Evolutionary conservation across 495 filamentous ascomycete genomes (phyloP), one percentile per base, ranked within the genome.

Genomic region (Podospora pseudopauciseta): DNA sequence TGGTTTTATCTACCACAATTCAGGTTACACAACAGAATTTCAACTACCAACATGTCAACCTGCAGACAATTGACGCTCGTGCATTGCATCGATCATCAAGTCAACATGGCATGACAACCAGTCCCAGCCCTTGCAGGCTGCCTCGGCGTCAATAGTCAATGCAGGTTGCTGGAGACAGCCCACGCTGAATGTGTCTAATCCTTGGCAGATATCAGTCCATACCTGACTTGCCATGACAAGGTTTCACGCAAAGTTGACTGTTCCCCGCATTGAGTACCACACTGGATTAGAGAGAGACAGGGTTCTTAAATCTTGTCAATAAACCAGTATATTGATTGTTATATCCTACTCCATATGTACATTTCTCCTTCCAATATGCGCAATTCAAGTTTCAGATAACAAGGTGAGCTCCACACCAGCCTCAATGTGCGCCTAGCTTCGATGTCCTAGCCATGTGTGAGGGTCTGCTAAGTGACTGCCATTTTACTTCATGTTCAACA

Each of bases 401-500:
- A 49, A 11, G 15, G 15, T 49, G 39, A 49, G 39, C 39, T 49
- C 39, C 15, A 49, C 39, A 1, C 15, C 0, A 32, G 30, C 39
- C 15, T 49, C 39, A 49, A 23, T 23, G 1, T 1, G 23, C 23
- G 23, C 23, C 23, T 23, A 23, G 23, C 23, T 23, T 23, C 23
- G 23, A 2, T 23, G 23, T 23, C 23, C 1, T 23, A 23, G 23
- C 39, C 39, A 49, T 13, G 2, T 49, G 9, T 49, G 15, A 49
- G 5, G 39, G 7, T 3, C 39, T 1, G 30, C 3, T 4, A 23
- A 23, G 3, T 16, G 7, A 13, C 39, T 49, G 13, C 15, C 39
- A 5, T 13, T 30, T 62, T 57, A 73, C 65, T 67, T 69, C 75
- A 88, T 84, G 59, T 85, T 85, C 20, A 66, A 27, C 69, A 86